Base-by-base conservation (phyloP, 176 grass and related monocot species). In the Stipa capillata region DNA sequence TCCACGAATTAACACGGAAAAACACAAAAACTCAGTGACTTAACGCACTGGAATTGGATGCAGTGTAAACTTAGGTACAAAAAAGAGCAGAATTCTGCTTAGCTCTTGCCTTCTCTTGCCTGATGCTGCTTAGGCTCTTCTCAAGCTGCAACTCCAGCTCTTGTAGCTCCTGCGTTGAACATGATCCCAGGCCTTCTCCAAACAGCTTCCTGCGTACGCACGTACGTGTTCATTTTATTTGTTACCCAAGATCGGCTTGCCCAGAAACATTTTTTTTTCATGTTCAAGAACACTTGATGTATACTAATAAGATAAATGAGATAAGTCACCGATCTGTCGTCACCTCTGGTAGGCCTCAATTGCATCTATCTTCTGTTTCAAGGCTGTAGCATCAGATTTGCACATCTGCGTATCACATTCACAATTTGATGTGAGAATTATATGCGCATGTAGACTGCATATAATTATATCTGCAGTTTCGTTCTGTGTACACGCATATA, bases 301-400 rank as follows among this genome's bases (percentile, higher is more conserved):
- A n/a, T n/a, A n/a, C n/a, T n/a, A n/a, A n/a, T n/a, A n/a, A n/a
- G n/a, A n/a, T n/a, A n/a, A n/a, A n/a, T n/a, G n/a, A 40, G 31
- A 27, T 6, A 13, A 45, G 43, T 24, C 28, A 25, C 14, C 51
- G 37, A 41, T 73, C 63, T 60, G 61, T 36, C 3, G 52, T 34
- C 77, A 97, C 94, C 94, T 89, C 43, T 88, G 84, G 27, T 79
- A 59, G 4, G 65, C 67, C 86, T 94, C 87, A 61, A 94, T 51
- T 47, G 58, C 14, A 11, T 94, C 57, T 18, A 97, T 85, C 87
- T 88, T 89, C 64, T 87, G 75, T 57, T 65, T 58, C 65, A 97
- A 79, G 67, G n/a, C 73, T 42, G 71, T 58, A 42, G 82, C 80
- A 82, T 91, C 87, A 52, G 55, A 90, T 73, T 81, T 93, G 59